A percentile compares a stretch with the other conserved stretches of the same genome.
Conservation (phyloP, 495 filamentous ascomycete species). For the Trichocladium uniseriatum region DNA sequence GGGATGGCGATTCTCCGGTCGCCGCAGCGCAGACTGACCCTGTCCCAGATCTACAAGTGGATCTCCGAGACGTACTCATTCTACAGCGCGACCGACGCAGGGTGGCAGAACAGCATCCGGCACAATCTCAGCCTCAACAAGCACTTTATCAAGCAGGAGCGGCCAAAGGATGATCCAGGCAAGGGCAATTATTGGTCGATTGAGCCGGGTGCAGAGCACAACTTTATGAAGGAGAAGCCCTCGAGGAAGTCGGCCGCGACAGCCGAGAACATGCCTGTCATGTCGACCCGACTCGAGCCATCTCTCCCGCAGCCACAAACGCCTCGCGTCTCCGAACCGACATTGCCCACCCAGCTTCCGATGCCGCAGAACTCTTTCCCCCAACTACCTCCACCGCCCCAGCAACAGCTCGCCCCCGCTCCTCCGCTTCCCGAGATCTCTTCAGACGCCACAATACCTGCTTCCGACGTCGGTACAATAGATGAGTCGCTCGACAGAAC, state of each 20-base stretch:
- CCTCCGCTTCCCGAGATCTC: slow-evolving; percentile 52
- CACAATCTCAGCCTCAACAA: slow-evolving; percentile 98
- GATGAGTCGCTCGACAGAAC: slow-evolving; percentile 52
- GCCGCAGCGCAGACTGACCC: slow-evolving; percentile 70
- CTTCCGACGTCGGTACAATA: slow-evolving; percentile 60
- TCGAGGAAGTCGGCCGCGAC: slow-evolving; percentile 37
- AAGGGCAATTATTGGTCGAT: slow-evolving; percentile 99
- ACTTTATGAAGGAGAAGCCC: slow-evolving; percentile 80
- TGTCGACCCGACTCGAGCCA: slow-evolving; percentile 38
- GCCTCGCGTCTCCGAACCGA: slow-evolving; percentile 18
- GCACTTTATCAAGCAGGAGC: slow-evolving; percentile 90
- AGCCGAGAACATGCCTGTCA: slow-evolving; percentile 40
- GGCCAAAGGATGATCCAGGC: slow-evolving; percentile 93
- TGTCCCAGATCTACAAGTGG: slow-evolving; percentile 99
- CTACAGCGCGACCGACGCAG: slow-evolving; percentile 72
- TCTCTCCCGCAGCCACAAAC: slow-evolving; percentile 12
- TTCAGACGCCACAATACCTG: slow-evolving; percentile 90
- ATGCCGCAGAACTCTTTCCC: slow-evolving; percentile 27
- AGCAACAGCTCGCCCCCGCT: slow-evolving; percentile 18
- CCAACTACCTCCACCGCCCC: slow-evolving; percentile 20
- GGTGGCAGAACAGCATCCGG: slow-evolving; percentile 98
- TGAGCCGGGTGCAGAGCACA: slow-evolving; percentile 72
- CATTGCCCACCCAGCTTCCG: slow-evolving; percentile 23
- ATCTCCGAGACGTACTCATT: slow-evolving; percentile 88
- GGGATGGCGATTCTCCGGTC: slow-evolving; percentile 94